Base-by-base conservation (phyloP, 2,329 filamentous ascomycete species). In the Penicillium vulpinum region DNA sequence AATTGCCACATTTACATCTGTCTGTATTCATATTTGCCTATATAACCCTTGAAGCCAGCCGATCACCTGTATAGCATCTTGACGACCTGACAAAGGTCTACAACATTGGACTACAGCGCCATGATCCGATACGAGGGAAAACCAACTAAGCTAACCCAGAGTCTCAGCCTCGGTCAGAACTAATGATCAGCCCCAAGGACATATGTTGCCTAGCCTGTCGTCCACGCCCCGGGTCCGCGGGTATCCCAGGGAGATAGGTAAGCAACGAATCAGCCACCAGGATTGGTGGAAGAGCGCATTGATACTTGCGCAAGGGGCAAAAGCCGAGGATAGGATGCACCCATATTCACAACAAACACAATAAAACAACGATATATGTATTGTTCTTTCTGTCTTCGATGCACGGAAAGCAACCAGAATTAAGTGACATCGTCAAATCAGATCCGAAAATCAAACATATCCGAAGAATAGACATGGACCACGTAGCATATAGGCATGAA, bases 61-160 rank as follows among this genome's bases (percentile, higher is more conserved):
- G 8, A 29, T 48, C 35, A 35, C 41, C 4, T 16, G 31, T 6
- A n/a, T n/a, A 36, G 22, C 36, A 28, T 43, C 13, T 21, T 28
- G 38, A 51, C 28, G n/a, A 38, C 40, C 24, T 24, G 35, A 41
- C 29, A 33, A 33, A 28, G 36, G 45, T 3, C 29, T 33, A n/a
- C n/a, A n/a, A n/a, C n/a, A n/a, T n/a, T n/a, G n/a, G n/a, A n/a
- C 24, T 49, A n/a, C 29, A 35, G 24, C 43, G 16, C 41, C n/a
- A 53, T 24, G 33, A 47, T 55, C 54, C 60, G 62, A 65, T 65
- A 65, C 60, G 62, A 56, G 62, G 62, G 62, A 62, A 64, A 63
- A 62, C 55, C 50, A 62, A n/a, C 33, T 26, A 16, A 38, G n/a
- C 24, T 16, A 33, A 56, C 40, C 41, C 28, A 29, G 2, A 28